phyloP scores from a whole-genome alignment of 2,329 filamentous ascomycete genomes.

The Fusarium azukiicola region DNA sequence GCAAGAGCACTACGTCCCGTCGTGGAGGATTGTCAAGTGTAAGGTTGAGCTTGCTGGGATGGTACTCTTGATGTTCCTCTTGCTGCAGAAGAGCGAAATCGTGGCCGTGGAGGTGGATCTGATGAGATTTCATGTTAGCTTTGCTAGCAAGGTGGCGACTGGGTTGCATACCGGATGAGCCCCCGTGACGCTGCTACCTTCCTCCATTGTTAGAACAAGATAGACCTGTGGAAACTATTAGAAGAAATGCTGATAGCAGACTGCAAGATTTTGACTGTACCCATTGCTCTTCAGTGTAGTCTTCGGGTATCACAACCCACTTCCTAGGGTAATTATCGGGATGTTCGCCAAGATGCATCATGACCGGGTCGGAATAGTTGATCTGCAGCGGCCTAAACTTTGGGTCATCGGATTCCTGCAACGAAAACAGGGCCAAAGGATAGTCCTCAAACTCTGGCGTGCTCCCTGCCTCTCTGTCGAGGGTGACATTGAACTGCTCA shows the following conservation, averaged over 20 bases:
- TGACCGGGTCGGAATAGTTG: constrained; percentile 38
- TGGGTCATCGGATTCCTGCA: constrained; percentile 31
- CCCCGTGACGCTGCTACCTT: not conserved
- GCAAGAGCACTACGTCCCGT: constrained; percentile 72
- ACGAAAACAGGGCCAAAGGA: constrained; percentile 35
- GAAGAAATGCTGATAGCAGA: too few species aligned
- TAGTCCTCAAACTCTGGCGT: constrained; percentile 31
- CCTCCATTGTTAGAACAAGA: constrained; percentile 44
- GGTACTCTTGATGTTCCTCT: constrained; percentile 27
- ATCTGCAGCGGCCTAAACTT: constrained; percentile 44
- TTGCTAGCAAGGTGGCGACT: not conserved
- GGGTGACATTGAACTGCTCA: constrained; percentile 44
- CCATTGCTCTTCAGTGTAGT: constrained; percentile 47
- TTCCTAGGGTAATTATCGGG: constrained; percentile 17
- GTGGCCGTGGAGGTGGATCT: constrained; percentile 52
- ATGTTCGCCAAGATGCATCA: constrained; percentile 43
- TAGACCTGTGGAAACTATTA: constrained; percentile 33
- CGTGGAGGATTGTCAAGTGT: constrained; percentile 68
- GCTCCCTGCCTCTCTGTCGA: constrained; percentile 13
- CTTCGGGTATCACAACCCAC: constrained; percentile 47
- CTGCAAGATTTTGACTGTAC: not conserved
- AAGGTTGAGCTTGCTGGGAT: constrained; percentile 38
- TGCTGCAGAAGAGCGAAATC: constrained; percentile 50
- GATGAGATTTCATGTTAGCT: not conserved
- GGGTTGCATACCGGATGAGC: constrained; percentile 47